Conservation (phyloP, 805 yeast genomes). For the Torulaspora quercuum region DNA sequence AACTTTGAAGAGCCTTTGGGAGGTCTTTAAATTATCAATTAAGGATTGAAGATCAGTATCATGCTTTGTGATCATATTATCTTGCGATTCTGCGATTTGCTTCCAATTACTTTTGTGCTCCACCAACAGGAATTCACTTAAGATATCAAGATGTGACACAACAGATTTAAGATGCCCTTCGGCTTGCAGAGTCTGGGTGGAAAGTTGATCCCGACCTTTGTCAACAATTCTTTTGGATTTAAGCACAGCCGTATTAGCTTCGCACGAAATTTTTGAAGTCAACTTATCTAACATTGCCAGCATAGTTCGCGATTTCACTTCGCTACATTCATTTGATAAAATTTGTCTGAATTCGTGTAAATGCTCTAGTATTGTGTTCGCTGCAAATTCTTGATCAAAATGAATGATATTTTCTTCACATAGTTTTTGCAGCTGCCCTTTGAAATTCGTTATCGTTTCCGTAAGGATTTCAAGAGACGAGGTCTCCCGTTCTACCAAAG, state of each 20-base stretch:
- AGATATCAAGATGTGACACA: background rate
- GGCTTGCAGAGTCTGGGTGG: conserved; percentile 2
- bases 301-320: too few species aligned
- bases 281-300: too few species aligned
- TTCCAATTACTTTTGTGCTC: conserved; percentile 13
- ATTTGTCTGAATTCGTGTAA: too few species aligned
- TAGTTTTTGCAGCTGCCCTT: too few species aligned
- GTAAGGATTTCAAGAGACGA: too few species aligned
- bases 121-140: conserved; percentile 4
- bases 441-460: too few species aligned
- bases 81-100: conserved; percentile 21
- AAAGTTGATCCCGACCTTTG: conserved; percentile 11
- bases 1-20: background rate
- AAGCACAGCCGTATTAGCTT: conserved; percentile 2
- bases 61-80: conserved; percentile 11
- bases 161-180: conserved; percentile 4
- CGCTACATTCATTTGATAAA: too few species aligned
- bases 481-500: too few species aligned
- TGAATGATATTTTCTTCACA: too few species aligned
- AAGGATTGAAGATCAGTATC: conserved; percentile 5
- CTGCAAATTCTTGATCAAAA: too few species aligned
- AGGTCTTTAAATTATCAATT: conserved; percentile 2
- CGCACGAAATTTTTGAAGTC: conserved; percentile 6
- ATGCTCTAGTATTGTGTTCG: too few species aligned
- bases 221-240: conserved; percentile 6